Evolutionary conservation across 495 filamentous ascomycete species (phyloP).

Genomic region (Neurospora sp.): DNA sequence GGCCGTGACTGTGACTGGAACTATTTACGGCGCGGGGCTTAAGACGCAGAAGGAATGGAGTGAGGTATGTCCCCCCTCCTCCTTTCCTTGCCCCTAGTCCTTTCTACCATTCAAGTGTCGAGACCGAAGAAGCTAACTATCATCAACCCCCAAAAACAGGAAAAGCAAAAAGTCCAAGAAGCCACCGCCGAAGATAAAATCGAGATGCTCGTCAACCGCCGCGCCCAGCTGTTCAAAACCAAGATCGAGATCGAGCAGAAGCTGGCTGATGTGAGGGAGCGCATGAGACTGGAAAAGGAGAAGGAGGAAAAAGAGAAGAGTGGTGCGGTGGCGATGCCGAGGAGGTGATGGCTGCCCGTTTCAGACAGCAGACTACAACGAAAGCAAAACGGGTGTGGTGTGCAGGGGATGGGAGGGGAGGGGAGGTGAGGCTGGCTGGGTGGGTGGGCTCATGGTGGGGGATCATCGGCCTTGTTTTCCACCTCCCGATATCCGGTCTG

Average conservation of each 20-base stretch:
- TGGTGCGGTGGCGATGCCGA: background rate
- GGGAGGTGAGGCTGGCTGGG: too few species aligned
- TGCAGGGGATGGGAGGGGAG: background rate
- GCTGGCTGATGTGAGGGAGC: constrained; percentile 21
- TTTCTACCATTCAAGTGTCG: too few species aligned
- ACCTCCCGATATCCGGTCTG: background rate
- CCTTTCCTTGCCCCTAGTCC: too few species aligned
- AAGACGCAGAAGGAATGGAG: constrained; percentile 43
- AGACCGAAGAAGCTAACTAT: background rate
- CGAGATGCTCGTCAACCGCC: constrained; percentile 24
- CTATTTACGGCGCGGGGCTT: constrained; percentile 48
- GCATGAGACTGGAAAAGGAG: constrained; percentile 11
- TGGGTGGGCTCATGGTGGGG: too few species aligned
- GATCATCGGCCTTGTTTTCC: too few species aligned
- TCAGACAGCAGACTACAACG: too few species aligned
- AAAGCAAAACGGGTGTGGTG: too few species aligned
- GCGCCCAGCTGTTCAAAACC: constrained; percentile 20
- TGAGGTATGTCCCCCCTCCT: too few species aligned
- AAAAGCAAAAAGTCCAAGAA: constrained; percentile 23
- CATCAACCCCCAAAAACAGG: too few species aligned
- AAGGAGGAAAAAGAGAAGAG: background rate
- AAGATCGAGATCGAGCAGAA: constrained; percentile 27
- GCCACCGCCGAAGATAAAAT: constrained; percentile 26
- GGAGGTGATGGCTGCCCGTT: background rate
- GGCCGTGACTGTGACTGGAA: constrained; percentile 38